These are phyloP conservation scores for Chaetomium cochliodes DNA, from an alignment of 495 filamentous ascomycete species.

Conservation along the genomic window DNA sequence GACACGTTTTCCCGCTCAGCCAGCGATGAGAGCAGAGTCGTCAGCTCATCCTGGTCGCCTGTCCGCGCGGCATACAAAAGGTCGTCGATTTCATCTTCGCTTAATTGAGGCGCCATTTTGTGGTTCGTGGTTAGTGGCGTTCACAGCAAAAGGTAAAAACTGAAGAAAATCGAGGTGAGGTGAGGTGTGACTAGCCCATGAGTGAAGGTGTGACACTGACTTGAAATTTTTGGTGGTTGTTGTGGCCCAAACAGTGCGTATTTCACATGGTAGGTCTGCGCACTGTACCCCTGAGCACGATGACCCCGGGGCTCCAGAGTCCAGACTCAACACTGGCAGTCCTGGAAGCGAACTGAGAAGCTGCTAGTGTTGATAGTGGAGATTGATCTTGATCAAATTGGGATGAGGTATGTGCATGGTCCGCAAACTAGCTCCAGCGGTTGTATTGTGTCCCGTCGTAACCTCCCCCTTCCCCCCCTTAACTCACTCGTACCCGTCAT, in stretches of 20 bases:
- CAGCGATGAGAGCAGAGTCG: conserved; percentile 57
- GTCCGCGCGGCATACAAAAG: conserved; percentile 79
- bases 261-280: neutral
- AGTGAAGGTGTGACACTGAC: conserved; percentile 18
- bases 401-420: no score
- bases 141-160: neutral
- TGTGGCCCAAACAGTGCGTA: conserved; percentile 26
- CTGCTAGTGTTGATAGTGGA: neutral
- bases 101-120: conserved; percentile 54
- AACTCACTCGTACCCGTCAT: no score
- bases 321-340: neutral
- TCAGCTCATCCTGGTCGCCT: conserved; percentile 69
- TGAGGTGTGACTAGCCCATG: conserved; percentile 1
- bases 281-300: conserved; percentile 17
- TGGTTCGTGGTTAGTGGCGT: conserved; percentile 2
- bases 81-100: conserved; percentile 79
- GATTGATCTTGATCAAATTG: no score
- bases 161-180: neutral
- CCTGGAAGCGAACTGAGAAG: neutral
- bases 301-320: no score
- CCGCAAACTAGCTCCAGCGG: no score
- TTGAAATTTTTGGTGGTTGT: conserved; percentile 11
- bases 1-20: conserved; percentile 53
- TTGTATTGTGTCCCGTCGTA: no score
- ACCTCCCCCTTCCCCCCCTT: no score